phyloP scores from a whole-genome alignment of 345 rosid species.

The Gossypium stocksii region DNA sequence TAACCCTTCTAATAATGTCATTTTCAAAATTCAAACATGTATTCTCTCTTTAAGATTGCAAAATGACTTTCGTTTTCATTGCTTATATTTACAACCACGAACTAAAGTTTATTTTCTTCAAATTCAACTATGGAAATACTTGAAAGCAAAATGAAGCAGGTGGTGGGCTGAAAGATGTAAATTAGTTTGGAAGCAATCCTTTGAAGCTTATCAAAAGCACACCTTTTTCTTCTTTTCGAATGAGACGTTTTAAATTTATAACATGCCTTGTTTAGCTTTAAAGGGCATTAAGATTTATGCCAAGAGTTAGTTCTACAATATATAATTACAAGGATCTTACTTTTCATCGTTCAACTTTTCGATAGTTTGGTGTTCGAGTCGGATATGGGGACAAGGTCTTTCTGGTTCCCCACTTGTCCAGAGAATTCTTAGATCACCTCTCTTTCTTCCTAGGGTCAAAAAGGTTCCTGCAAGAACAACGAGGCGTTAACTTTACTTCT shows the following conservation, averaged over 20 bases:
- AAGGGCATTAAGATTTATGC: slow-evolving; percentile 2
- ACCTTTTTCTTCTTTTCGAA: too few species aligned
- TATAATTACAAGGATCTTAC: slow-evolving; percentile 5
- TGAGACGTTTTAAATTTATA: neutral
- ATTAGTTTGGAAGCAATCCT: neutral
- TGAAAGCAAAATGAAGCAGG: neutral
- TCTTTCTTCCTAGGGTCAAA: slow-evolving; percentile 55
- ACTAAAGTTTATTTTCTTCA: too few species aligned
- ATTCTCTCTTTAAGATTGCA: too few species aligned
- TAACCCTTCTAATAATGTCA: too few species aligned
- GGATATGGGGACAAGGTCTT: slow-evolving; percentile 66
- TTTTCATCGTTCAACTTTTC: slow-evolving; percentile 17
- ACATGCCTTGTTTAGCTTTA: neutral
- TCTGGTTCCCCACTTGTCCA: slow-evolving; percentile 87
- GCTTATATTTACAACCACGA: too few species aligned
- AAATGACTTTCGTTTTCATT: too few species aligned
- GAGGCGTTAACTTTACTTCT: neutral
- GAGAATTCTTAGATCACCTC: slow-evolving; percentile 63
- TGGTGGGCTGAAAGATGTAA: neutral
- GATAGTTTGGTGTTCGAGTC: slow-evolving; percentile 27
- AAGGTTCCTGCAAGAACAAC: slow-evolving; percentile 55
- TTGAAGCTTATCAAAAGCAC: neutral
- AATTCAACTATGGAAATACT: neutral
- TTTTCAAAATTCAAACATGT: too few species aligned
- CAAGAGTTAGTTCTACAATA: slow-evolving; percentile 9